phyloP scores from a whole-genome alignment of 345 rosid species.

The Passiflora organensis region DNA sequence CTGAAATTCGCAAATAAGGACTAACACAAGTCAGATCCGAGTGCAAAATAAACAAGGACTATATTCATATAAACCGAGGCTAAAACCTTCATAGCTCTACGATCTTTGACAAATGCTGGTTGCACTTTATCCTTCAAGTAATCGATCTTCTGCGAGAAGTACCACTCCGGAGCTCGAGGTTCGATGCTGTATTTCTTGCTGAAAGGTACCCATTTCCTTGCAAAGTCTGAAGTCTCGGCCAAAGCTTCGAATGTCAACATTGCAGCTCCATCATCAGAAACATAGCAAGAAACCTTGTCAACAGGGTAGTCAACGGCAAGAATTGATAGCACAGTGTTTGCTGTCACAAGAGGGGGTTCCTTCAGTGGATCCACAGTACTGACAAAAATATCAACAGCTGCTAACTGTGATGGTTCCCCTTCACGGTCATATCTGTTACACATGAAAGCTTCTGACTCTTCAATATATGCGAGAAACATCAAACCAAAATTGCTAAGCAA shows the following conservation, averaged over 20 bases:
- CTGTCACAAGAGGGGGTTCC: slow-evolving; percentile 97
- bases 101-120: slow-evolving; percentile 89
- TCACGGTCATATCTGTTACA: slow-evolving; percentile 74
- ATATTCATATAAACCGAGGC: no score
- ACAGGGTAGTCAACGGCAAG: slow-evolving; percentile 91
- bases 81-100: slow-evolving; percentile 99
- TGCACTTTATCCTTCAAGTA: slow-evolving; percentile 93
- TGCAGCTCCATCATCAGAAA: slow-evolving; percentile 95
- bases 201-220: slow-evolving; percentile 94
- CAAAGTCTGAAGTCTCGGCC: slow-evolving; percentile 88
- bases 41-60: no score
- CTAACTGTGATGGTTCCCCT: slow-evolving; percentile 88
- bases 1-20: slow-evolving; percentile 37
- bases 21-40: background rate
- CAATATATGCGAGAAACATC: background rate
- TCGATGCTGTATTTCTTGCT: slow-evolving; percentile 78
- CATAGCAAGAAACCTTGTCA: slow-evolving; percentile 92
- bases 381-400: slow-evolving; percentile 88
- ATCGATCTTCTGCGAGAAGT: slow-evolving; percentile 76
- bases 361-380: slow-evolving; percentile 95
- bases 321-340: slow-evolving; percentile 88
- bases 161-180: slow-evolving; percentile 99
- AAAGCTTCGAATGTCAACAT: slow-evolving; percentile 89
- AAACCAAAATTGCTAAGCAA: background rate
- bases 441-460: slow-evolving; percentile 1